phyloP scores from a whole-genome alignment of 2,329 filamentous ascomycete genomes.

The Sarocladiaceae sp. region DNA sequence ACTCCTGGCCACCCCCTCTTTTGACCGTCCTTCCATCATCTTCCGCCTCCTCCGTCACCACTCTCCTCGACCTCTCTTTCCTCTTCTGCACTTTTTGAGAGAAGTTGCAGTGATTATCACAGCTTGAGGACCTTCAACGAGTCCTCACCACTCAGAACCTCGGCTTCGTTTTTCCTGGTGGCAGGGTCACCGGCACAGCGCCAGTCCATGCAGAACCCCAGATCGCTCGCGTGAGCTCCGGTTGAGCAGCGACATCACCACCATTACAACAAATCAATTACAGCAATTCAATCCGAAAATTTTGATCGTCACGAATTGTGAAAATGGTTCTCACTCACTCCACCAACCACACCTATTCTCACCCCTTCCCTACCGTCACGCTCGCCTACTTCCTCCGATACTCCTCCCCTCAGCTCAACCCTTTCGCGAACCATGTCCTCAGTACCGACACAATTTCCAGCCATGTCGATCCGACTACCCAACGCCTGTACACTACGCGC shows the following conservation, averaged over 20 bases:
- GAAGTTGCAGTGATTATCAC: not conserved
- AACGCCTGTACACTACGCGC: constrained; percentile 72
- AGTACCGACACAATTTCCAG: constrained; percentile 79
- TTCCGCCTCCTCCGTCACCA: constrained; percentile 1
- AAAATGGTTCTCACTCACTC: constrained; percentile 61
- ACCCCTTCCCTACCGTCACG: constrained; percentile 80
- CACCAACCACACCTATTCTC: constrained; percentile 69
- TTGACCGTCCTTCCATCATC: not conserved
- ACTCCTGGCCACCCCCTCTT: constrained; percentile 9
- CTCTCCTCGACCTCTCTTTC: not conserved
- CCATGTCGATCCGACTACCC: constrained; percentile 67
- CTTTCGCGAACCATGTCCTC: constrained; percentile 76
- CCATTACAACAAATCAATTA: constrained; percentile 3
- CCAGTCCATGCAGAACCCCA: constrained; percentile 5
- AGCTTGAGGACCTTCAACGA: not conserved
- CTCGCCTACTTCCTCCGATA: constrained; percentile 89
- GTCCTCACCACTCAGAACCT: constrained; percentile 4
- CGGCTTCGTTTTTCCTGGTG: constrained; percentile 1
- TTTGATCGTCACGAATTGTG: constrained; percentile 15
- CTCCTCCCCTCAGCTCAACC: constrained; percentile 66
- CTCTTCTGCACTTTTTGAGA: not conserved
- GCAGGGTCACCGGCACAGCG: constrained; percentile 4
- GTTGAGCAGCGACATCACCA: not conserved
- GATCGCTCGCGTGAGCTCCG: constrained; percentile 1
- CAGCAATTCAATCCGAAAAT: not conserved